These are phyloP conservation scores for Epichloe sylvatica DNA, from an alignment of 2,329 filamentous ascomycete genomes.

Conservation along the genomic window DNA sequence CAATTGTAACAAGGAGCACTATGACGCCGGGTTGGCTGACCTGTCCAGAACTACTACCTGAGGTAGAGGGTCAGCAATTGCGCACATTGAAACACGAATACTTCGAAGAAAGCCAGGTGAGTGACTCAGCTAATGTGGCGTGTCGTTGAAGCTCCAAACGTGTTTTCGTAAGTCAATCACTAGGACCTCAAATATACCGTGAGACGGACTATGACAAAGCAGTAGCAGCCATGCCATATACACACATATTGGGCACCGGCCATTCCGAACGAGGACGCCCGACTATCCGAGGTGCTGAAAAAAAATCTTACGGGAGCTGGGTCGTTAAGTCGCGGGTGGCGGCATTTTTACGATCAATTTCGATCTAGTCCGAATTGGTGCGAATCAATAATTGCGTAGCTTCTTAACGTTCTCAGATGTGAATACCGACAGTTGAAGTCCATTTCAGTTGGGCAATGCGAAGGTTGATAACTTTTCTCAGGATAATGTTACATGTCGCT, in stretches of 20 bases:
- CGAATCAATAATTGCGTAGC: constrained; percentile 5
- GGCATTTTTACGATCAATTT: constrained; percentile 20
- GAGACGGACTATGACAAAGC: background rate
- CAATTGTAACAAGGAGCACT: background rate
- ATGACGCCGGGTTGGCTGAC: background rate
- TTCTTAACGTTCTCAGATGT: constrained; percentile 7
- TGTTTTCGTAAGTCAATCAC: background rate
- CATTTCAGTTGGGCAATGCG: constrained; percentile 14
- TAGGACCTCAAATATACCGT: background rate
- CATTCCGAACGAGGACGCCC: background rate
- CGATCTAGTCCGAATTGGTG: constrained; percentile 12
- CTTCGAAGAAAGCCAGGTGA: background rate
- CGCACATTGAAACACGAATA: background rate
- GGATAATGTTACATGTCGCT: constrained; percentile 18
- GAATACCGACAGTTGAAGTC: constrained; percentile 15
- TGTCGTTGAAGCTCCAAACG: background rate
- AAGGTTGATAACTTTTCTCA: constrained; percentile 11
- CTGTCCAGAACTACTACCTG: background rate
- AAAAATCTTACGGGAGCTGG: constrained; percentile 19
- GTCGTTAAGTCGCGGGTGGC: constrained; percentile 14
- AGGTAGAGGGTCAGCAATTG: background rate
- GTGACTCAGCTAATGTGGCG: constrained; percentile 3
- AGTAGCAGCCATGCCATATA: background rate
- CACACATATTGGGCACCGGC: background rate
- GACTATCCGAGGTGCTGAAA: constrained; percentile 9